Evolutionary conservation across 1,139 yeast species (phyloP).

Genomic region (Taiozyma onychis): DNA sequence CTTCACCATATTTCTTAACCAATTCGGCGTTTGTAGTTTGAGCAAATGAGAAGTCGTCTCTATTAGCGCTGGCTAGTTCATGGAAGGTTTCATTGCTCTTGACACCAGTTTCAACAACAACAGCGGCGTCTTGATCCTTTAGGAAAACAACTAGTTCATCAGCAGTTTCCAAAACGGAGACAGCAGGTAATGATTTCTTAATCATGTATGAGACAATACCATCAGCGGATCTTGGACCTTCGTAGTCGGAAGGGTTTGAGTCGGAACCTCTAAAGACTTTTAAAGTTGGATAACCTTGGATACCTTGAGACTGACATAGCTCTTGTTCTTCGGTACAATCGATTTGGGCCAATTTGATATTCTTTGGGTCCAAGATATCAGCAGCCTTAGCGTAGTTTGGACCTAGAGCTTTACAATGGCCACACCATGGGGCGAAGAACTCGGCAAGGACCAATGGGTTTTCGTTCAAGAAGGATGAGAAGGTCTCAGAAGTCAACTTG

Average conservation of each 20-base stretch:
- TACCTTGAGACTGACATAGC: slow-evolving; percentile 67
- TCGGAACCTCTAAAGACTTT: slow-evolving; percentile 72
- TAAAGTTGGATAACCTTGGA: slow-evolving; percentile 90
- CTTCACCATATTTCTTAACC: slow-evolving; percentile 42
- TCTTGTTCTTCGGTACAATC: slow-evolving; percentile 88
- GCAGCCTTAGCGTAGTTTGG: slow-evolving; percentile 92
- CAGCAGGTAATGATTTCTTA: slow-evolving; percentile 80
- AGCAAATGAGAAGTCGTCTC: slow-evolving; percentile 60
- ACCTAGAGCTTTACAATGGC: slow-evolving; percentile 92
- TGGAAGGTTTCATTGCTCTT: slow-evolving; percentile 43
- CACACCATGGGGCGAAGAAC: slow-evolving; percentile 99
- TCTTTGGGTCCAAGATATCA: slow-evolving; percentile 54
- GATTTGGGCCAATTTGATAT: slow-evolving; percentile 79
- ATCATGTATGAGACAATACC: slow-evolving; percentile 77
- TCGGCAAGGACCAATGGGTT: slow-evolving; percentile 87
- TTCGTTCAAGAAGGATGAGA: slow-evolving; percentile 57
- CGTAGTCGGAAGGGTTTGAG: slow-evolving; percentile 51
- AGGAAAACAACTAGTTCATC: slow-evolving; percentile 47
- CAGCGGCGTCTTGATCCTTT: slow-evolving; percentile 36
- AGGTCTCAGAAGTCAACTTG: slow-evolving; percentile 58
- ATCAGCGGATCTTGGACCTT: slow-evolving; percentile 78
- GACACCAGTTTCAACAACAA: slow-evolving; percentile 39
- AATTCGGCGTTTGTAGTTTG: slow-evolving; percentile 45
- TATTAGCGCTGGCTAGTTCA: slow-evolving; percentile 48
- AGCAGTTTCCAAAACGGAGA: slow-evolving; percentile 43